phyloP scores from a whole-genome alignment of 208 protist species.

The Balamuthia mandrillaris region DNA sequence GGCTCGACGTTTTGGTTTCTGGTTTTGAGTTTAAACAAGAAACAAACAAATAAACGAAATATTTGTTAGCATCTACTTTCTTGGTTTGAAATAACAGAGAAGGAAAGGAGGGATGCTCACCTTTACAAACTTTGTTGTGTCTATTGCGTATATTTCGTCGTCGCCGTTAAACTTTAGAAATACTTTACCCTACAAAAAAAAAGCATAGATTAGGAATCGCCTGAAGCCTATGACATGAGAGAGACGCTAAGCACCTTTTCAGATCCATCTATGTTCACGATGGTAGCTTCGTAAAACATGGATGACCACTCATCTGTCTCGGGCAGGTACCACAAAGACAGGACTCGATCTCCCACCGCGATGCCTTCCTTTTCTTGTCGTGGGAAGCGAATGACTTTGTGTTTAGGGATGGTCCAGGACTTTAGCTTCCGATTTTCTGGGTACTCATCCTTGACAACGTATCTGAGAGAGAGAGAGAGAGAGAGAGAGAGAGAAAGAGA shows the following conservation, averaged over 20 bases:
- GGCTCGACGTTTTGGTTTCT: conserved; percentile 3
- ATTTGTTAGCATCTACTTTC: too few relatives aligned
- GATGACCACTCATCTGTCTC: conserved; percentile 30
- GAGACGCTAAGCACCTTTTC: background rate
- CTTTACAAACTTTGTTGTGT: conserved; percentile 13
- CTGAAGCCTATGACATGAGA: background rate
- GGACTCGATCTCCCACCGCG: background rate
- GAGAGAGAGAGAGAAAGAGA: background rate
- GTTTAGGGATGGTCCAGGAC: conserved; percentile 28
- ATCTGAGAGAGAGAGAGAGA: background rate
- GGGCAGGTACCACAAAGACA: conserved; percentile 18
- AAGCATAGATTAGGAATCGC: background rate
- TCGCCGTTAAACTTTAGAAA: conserved; percentile 5
- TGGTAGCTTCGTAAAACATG: conserved; percentile 30
- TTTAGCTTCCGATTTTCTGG: conserved; percentile 24
- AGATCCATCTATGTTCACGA: background rate
- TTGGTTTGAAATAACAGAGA: too few relatives aligned
- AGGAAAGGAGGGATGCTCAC: too few relatives aligned
- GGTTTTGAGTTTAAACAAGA: background rate
- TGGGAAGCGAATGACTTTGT: conserved; percentile 27
- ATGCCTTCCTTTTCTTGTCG: background rate
- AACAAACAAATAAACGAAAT: too few relatives aligned
- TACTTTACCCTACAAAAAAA: background rate
- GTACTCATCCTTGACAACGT: conserved; percentile 28
- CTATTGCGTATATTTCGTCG: conserved; percentile 10